Evolutionary conservation across 495 filamentous ascomycete genomes (phyloP), one percentile per base, ranked within the genome.

Genomic region (Aspergillus ostianus): DNA sequence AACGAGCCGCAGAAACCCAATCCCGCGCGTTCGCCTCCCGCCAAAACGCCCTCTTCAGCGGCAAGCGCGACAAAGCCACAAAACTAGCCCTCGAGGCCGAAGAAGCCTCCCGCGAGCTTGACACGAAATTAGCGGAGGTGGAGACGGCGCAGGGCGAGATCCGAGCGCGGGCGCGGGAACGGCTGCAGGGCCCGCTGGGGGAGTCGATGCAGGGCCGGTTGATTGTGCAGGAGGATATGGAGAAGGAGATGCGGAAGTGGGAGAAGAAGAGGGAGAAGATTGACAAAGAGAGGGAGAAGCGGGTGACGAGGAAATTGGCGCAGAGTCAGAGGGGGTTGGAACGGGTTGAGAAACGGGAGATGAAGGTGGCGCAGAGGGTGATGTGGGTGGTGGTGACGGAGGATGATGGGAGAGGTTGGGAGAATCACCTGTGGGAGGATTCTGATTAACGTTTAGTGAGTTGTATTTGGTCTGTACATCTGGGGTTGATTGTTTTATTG

Each of bases 331-430:
- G 30, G 45, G 55, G 58, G 3, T 9, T 56, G 15, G 26, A 60
- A 10, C 58, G 58, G 7, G 12, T 53, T 23, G 27, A 60, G 13
- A 60, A 58, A 50, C 44, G 44, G 10, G 58, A 57, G 45, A 58
- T 52, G 64, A 61, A 60, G 47, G 62, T 69, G 30, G 60, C 60
- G 20, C 55, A 58, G 60, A 46, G 50, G 29, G 60, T 62, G 27
- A 58, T 58, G 55, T 62, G 60, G 60, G 55, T 62, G 20, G 60
- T 62, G 2, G 51, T 62, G 13, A 58, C 60, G 45, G 60, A 20
- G 20, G 60, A 62, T 55, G 56, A 62, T 51, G 59, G 54, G 12
- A 5, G 23, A 23, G 55, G 56, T 4, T 55, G 58, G 32, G 20
- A 53, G 50, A 55, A 62, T 51, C 50, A 62, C 58, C 36, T 65